Evolutionary conservation across 495 filamentous ascomycete species (phyloP), one percentile per base, ranked within the genome.

Genomic region (Penicillium roqueforti): DNA sequence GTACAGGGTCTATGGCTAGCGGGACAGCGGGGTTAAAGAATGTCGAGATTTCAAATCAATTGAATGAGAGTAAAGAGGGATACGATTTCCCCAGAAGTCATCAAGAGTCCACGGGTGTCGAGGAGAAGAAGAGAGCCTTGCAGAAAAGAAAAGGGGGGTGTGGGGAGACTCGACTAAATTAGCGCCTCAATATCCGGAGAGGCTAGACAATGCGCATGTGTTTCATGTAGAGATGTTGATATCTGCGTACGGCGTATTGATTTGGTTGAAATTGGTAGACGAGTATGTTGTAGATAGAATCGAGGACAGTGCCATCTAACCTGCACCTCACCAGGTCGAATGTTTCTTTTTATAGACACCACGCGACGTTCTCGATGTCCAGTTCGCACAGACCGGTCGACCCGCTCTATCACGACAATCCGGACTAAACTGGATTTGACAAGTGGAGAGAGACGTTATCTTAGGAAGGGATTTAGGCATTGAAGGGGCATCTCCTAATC

Each of bases 131-230:
- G 29, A 47, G 44, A 47, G 19, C 11, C 11, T n/a, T 45, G 42
- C 3, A 45, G 44, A 31, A 34, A 47, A 47, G 28, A 47, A 47
- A 40, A 34, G 44, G 44, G 44, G 29, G 44, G 29, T 32, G 44
- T 47, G 44, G 44, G 29, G 18, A 18, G n/a, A 5, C 7, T 16
- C 25, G 42, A 32, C 44, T 32, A 47, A 29, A 28, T 45, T 45
- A 45, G 42, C 42, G 42, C 42, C n/a, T 28, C 42, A 45, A 45
- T 29, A 29, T 45, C 42, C 42, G 25, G 42, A 45, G 42, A 18
- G 42, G 26, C 42, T 45, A 45, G 42, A 45, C 25, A 16, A 29
- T 20, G 38, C 38, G 25, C 5, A 26, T 31, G 25, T 28, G 42
- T 31, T 45, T 45, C 42, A 44, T 44, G 23, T 43, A 43, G 8